Evolutionary conservation across 2,329 filamentous ascomycete species (phyloP), one percentile per base, ranked within the genome.

Genomic region (Sporothrix pallida): DNA sequence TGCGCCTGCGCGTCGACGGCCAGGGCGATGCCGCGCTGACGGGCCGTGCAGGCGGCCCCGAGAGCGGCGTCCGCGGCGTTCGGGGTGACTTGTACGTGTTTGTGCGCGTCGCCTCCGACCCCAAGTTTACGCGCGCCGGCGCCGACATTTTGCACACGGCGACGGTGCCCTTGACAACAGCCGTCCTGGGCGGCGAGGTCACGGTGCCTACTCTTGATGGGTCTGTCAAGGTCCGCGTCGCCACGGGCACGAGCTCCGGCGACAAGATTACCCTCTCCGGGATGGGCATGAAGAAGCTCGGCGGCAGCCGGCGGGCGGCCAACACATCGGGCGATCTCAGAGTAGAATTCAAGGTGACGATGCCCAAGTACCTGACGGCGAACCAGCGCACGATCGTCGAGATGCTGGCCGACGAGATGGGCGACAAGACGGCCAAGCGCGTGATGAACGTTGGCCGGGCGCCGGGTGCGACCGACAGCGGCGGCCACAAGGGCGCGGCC

Each of bases 381-480:
- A 98, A 97, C 83, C 95, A 99, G 85, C 89, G 96, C 72, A 97
- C 93, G 0, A 92, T 99, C 74, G 84, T 97, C 62, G 96, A 99
- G 84, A 95, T 98, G 89, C 89, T 99, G 76, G 96, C 96, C 7
- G 95, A 99, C 79, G 96, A 99, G 84, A 92, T 99, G 90, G 91
- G 89, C 54, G 96, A 99, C 83, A 94, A 95, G 85, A 93, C 89
- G 42, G 96, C 96, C 48, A 96, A 93, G 84, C 88, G 96, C 63
- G 89, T 97, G 73, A 98, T 99, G 94, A 95, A 97, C 79, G 85
- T 97, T 79, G 62, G 62, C 42, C 85, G 86, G 73, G 48, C 48
- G 9, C 7, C 56, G 6, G 86, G 81, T 76, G 78, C 80, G 71
- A 81, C n/a, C 67, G 48, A 31, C 54, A 62, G 20, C 67, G 42